Evolutionary conservation across 2,329 filamentous ascomycete genomes (phyloP).

Genomic region (Phaeosphaeria sp.): DNA sequence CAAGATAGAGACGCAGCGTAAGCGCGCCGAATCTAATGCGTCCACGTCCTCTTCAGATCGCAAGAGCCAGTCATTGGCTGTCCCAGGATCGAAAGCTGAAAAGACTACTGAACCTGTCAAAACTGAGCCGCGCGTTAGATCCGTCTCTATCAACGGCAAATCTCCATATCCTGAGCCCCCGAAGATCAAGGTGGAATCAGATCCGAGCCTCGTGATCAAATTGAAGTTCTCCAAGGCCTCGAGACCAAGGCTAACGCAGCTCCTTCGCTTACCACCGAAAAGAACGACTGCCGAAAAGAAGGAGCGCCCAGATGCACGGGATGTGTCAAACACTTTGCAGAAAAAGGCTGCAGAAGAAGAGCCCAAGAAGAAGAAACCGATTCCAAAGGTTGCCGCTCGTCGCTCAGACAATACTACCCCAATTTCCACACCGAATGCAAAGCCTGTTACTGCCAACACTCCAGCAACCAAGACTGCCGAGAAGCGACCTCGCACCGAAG

Average conservation of each 20-base stretch:
- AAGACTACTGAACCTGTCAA: constrained; percentile 30
- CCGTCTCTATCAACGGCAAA: constrained; percentile 35
- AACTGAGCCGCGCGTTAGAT: constrained; percentile 28
- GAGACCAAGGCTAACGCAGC: constrained; percentile 53
- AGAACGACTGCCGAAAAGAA: constrained; percentile 28
- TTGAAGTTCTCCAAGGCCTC: constrained; percentile 60
- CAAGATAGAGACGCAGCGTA: constrained; percentile 48
- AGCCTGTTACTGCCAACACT: constrained; percentile 10
- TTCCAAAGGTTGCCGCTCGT: constrained; percentile 34
- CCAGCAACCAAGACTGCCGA: constrained; percentile 29
- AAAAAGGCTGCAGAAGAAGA: constrained; percentile 25
- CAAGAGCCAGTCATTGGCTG: constrained; percentile 33
- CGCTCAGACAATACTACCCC: constrained; percentile 27
- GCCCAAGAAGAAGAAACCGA: constrained; percentile 32
- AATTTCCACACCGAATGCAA: constrained; percentile 15
- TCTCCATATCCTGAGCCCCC: constrained; percentile 25
- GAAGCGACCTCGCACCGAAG: constrained; percentile 44
- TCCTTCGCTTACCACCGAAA: constrained; percentile 43
- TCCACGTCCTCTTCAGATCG: constrained; percentile 44
- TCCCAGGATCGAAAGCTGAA: constrained; percentile 24
- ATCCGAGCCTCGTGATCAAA: constrained; percentile 52
- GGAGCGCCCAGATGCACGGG: constrained; percentile 33
- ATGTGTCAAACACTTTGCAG: constrained; percentile 20
- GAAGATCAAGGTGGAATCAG: constrained; percentile 15
- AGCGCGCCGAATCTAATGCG: constrained; percentile 42